phyloP scores from a whole-genome alignment of 148 eudicot species.

The Tetragonia tetragonoides region DNA sequence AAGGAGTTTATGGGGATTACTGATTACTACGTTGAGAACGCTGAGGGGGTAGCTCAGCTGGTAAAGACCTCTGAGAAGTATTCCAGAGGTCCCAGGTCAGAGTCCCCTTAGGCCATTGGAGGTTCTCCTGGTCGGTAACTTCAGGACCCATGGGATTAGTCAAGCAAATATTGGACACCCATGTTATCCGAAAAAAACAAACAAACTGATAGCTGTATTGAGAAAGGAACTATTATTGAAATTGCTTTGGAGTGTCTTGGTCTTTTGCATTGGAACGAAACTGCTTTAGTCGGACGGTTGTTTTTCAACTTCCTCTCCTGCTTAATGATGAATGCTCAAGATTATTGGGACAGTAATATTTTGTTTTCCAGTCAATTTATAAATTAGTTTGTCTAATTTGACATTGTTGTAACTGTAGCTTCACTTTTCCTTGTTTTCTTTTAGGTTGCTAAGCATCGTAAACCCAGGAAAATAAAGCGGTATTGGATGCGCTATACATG shows the following conservation, averaged over 20 bases:
- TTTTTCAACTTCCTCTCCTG: background rate
- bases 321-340: background rate
- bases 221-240: too few relatives aligned
- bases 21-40: too few relatives aligned
- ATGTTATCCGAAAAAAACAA: too few relatives aligned
- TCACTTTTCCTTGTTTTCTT: slow-evolving; percentile 18
- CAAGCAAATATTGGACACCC: too few relatives aligned
- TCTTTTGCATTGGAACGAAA: background rate
- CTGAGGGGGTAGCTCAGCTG: too few relatives aligned
- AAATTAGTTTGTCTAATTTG: background rate
- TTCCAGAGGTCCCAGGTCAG: too few relatives aligned
- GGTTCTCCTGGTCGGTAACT: too few relatives aligned
- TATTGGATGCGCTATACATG: slow-evolving; percentile 86
- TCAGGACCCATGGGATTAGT: too few relatives aligned
- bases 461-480: slow-evolving; percentile 69
- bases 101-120: too few relatives aligned
- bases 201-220: too few relatives aligned
- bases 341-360: background rate
- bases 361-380: slow-evolving; percentile 3
- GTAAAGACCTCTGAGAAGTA: too few relatives aligned
- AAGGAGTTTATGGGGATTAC: background rate
- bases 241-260: slow-evolving; percentile 5
- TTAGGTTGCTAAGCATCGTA: slow-evolving; percentile 70
- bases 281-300: background rate
- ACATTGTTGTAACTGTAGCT: background rate